Conservation (phyloP, 441 rosid genomes). For the Biscutella laevigata region DNA sequence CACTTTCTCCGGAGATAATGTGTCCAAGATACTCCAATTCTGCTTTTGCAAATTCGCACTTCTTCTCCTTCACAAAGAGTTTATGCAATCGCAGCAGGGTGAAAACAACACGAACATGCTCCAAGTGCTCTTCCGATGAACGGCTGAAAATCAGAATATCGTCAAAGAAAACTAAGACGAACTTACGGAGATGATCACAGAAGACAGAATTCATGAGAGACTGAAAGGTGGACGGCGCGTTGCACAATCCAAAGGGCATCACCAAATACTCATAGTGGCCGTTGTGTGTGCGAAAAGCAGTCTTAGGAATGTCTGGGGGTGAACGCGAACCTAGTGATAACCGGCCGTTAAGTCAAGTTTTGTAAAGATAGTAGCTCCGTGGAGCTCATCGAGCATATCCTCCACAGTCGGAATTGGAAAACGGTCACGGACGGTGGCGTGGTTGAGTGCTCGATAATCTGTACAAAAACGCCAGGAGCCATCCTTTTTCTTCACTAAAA, state of each 20-base stretch:
- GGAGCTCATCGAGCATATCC: background rate
- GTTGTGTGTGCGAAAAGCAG: background rate
- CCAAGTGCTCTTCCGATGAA: rapidly evolving
- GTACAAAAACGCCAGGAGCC: background rate
- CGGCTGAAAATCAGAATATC: background rate
- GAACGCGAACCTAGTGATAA: background rate
- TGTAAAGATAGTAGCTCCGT: rapidly evolving
- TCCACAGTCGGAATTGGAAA: background rate
- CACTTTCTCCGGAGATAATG: background rate
- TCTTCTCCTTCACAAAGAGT: background rate
- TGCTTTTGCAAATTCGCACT: background rate
- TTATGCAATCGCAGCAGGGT: rapidly evolving
- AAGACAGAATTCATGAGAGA: background rate
- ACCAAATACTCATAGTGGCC: background rate
- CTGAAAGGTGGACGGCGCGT: background rate
- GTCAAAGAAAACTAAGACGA: background rate
- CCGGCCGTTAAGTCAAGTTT: background rate
- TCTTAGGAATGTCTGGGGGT: background rate
- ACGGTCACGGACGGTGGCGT: rapidly evolving
- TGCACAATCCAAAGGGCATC: background rate
- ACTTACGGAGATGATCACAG: background rate
- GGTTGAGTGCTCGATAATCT: background rate
- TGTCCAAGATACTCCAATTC: background rate
- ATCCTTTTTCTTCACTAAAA: background rate
- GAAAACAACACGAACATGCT: background rate